Conservation (phyloP, 306 rosid genomes). For the Dryas octopetala region DNA sequence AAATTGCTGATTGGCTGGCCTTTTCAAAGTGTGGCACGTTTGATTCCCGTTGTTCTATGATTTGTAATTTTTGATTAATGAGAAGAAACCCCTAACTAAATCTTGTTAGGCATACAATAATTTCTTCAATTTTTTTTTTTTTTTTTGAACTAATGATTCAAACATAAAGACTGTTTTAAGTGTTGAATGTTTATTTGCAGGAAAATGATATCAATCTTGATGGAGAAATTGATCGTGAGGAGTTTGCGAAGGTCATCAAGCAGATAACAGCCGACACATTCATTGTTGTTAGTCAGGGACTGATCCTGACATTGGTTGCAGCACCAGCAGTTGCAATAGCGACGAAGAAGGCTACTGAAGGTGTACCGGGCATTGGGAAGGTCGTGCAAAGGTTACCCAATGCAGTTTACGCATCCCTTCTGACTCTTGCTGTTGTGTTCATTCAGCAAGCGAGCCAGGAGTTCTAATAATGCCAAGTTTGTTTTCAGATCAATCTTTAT, state of each 20-base stretch:
- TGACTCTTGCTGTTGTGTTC: conserved; percentile 55
- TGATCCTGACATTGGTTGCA: conserved; percentile 63
- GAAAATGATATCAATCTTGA: conserved; percentile 54
- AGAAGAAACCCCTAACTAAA: background rate
- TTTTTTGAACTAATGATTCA: too few species aligned
- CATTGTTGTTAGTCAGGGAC: conserved; percentile 54
- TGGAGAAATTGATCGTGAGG: conserved; percentile 53
- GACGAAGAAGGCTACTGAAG: conserved; percentile 85
- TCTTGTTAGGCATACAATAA: background rate
- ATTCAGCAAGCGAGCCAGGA: conserved; percentile 42
- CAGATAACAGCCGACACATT: conserved; percentile 57
- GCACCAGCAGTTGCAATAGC: conserved; percentile 83
- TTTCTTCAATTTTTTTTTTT: too few species aligned
- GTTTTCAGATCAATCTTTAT: background rate
- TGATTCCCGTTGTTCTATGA: too few species aligned
- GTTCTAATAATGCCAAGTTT: background rate
- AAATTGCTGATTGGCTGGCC: too few species aligned
- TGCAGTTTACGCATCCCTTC: conserved; percentile 68
- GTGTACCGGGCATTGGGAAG: conserved; percentile 80
- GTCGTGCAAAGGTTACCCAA: conserved; percentile 65
- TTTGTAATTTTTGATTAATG: too few species aligned
- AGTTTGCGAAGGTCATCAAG: conserved; percentile 55
- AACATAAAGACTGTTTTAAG: background rate
- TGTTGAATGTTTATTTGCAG: conserved; percentile 36
- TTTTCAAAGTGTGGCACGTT: too few species aligned